Evolutionary conservation across 73 alveolate genomes (phyloP).

Genomic region (Effrenium voratum): DNA sequence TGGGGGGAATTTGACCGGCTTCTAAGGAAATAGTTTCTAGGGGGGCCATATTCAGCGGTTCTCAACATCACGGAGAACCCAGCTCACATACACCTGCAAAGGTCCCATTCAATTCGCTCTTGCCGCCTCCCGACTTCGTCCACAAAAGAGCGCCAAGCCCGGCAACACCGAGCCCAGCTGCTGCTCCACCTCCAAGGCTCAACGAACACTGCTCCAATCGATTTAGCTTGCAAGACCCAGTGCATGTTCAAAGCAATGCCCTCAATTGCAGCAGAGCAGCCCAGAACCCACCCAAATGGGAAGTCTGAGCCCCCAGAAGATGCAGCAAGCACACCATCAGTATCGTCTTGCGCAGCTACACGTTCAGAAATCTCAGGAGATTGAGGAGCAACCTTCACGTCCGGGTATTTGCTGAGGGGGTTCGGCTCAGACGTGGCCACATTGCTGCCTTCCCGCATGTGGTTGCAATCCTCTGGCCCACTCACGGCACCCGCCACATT

Average conservation of each 20-base stretch:
- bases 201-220: neutral
- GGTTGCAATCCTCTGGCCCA: constrained; percentile 71
- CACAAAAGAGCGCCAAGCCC: constrained; percentile 34
- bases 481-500: constrained; percentile 52
- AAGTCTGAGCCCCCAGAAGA: constrained; percentile 20
- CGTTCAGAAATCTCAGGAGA: neutral
- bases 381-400: constrained; percentile 14
- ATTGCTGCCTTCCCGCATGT: constrained; percentile 19
- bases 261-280: neutral
- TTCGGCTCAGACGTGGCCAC: constrained; percentile 41
- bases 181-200: constrained; percentile 2
- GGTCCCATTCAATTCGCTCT: too few relatives aligned
- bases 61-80: too few relatives aligned
- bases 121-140: constrained; percentile 14
- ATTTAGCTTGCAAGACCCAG: neutral
- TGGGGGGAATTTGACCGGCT: too few relatives aligned
- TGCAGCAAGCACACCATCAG: neutral
- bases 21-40: too few relatives aligned
- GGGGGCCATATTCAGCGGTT: too few relatives aligned
- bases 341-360: neutral
- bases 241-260: too few relatives aligned
- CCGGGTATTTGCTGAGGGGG: constrained; percentile 51
- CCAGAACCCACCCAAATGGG: constrained; percentile 37
- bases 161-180: neutral
- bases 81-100: too few relatives aligned